Percentiles rank a stretch among this genome's conserved stretches.
phyloP scores from a whole-genome alignment of 495 filamentous ascomycete genomes.

The Penicillium roqueforti region DNA sequence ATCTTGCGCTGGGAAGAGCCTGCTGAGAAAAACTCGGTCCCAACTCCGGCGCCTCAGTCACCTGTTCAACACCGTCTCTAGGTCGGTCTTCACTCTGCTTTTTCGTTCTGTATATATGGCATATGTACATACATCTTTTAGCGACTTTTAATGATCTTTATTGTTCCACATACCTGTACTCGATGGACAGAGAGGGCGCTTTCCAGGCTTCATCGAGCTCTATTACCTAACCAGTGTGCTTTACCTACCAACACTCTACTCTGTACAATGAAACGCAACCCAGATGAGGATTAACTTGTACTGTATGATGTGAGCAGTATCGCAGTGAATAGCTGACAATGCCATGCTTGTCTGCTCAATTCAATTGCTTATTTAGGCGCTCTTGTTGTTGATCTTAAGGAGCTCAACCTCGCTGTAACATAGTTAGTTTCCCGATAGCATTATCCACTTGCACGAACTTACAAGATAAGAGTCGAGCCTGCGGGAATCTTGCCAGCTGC shows the following conservation, averaged over 20 bases:
- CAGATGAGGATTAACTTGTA: neutral
- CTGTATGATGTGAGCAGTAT: neutral
- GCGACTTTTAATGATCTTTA: conserved; percentile 1
- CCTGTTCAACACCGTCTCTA: conserved; percentile 28
- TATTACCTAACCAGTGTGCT: neutral
- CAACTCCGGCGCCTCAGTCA: conserved; percentile 11
- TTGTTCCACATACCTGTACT: neutral
- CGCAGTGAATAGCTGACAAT: neutral
- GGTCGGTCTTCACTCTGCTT: neutral
- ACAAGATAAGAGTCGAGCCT: conserved; percentile 48
- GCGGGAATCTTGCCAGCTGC: conserved; percentile 61
- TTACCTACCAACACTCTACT: neutral
- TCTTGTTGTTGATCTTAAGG: conserved; percentile 40
- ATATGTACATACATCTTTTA: conserved; percentile 1
- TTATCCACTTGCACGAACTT: conserved; percentile 23
- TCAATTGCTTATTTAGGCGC: neutral
- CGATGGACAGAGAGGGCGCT: neutral
- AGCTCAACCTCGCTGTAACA: conserved; percentile 43
- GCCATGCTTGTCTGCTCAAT: neutral
- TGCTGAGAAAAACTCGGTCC: conserved; percentile 1
- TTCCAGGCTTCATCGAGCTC: too few species aligned
- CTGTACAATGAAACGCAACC: neutral
- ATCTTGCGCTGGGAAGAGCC: conserved; percentile 27
- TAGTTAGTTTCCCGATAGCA: conserved; percentile 7
- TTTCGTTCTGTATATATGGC: neutral